Evolutionary conservation across 2,329 filamentous ascomycete species (phyloP), one percentile per base, ranked within the genome.

Genomic region (Davidsoniella virescens): DNA sequence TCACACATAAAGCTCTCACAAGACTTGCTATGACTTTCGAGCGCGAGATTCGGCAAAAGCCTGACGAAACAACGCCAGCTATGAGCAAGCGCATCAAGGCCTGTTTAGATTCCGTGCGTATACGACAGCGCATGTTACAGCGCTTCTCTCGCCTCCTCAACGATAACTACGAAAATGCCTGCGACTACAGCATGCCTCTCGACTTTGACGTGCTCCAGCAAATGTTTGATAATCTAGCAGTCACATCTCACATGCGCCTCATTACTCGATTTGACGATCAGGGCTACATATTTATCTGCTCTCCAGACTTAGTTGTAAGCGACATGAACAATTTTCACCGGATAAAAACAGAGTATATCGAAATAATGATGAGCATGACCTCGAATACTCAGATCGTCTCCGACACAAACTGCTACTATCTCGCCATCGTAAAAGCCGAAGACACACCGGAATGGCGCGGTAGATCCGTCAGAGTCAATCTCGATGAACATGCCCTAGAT

Each of bases 11-110:
- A 65, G 88, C 90, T 7, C 73, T 96, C 54, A 84, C 84, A 57
- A 82, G 92, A 46, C 72, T 98, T 49, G 94, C 86, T 60, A 75
- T 81, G 54, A 92, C 92, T 16, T 98, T 96, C 58, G 92, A 96
- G 63, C 82, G 81, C 58, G 92, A 98, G 63, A 71, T 96, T 47
- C 83, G 90, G 56, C 77, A 82, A 51, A 83, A 86, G 57, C 81
- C 85, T 1, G 87, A 87, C 57, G 88, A 96, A 65, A 83, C 82
- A 51, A 78, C 82, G 1, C 69, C 78, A 7, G 90, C 95, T 55
- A 94, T 95, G 83, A 93, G 92, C 64, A 95, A 94, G 68, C 79
- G 92, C 43, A 98, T 96, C 70, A 96, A 95, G 66, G 83, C 87
- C 54, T 87, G 88, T 55, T 70, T 98, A 2, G 92, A 98, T 63